Evolutionary conservation across 1,284 basidiomycete genomes (phyloP), one percentile per base, ranked within the genome.

Genomic region (Austroboletus niveus): DNA sequence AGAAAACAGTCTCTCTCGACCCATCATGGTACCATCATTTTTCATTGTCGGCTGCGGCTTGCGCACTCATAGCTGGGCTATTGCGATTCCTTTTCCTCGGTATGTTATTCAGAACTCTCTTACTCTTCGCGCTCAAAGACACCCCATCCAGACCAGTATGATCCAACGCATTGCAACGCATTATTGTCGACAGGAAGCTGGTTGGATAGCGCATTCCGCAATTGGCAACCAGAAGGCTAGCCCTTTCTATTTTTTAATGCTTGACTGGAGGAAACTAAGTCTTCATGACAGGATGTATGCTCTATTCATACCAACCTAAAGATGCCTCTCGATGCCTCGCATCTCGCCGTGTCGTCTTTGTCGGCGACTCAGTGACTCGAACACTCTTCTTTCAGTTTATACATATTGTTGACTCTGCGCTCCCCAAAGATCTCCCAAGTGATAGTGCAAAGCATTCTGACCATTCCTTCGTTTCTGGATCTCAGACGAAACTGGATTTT

Each of bases 191-290:
- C 74, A 38, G 92, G 92, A n/a, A 79, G 79, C 60, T 95, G 92
- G 92, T 69, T 92, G 49, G 91, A 92, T 67, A 69, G 72, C 34
- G 69, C 64, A 42, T 78, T 79, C 64, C 76, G 69, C 57, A 86
- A 85, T 63, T 94, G 92, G 92, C 92, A 94, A 66, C 92, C 92
- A 6, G 81, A 92, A 58, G 91, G 90, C 87, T 60, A 58, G 80
- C 47, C 29, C 55, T 29, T 29, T 1, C 27, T 29, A 29, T 24
- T 55, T 42, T 48, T 20, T 22, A 12, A 42, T 22, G 12, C 12
- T 3, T n/a, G 6, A 30, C 36, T 45, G 10, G 22, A 51, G 36
- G 49, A 45, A 53, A 52, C 55, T 53, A 45, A 58, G 32, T 44
- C 40, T 31, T 32, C 44, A 49, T 44, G 57, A 8, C 56, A 90